Conservation (phyloP, 1,284 basidiomycete genomes). For the Flammula alnicola region DNA sequence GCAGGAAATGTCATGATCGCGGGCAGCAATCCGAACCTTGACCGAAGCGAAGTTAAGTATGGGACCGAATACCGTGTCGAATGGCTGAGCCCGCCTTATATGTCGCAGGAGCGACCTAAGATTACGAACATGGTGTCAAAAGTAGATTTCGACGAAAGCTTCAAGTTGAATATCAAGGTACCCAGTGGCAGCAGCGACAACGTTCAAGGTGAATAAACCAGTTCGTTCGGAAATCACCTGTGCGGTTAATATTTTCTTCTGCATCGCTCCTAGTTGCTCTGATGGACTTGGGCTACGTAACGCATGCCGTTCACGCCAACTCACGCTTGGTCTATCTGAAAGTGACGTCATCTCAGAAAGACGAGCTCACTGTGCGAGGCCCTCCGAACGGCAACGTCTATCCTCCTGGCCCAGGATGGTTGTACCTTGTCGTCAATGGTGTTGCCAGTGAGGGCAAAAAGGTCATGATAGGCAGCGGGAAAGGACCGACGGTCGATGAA, state of each 20-base stretch:
- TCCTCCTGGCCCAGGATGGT: slow-evolving; percentile 82
- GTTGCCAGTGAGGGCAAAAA: slow-evolving; percentile 70
- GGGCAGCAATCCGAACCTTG: slow-evolving; percentile 84
- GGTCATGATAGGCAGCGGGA: slow-evolving; percentile 74
- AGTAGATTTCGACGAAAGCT: slow-evolving; percentile 51
- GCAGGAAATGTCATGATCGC: slow-evolving; percentile 75
- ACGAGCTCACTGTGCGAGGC: slow-evolving; percentile 51
- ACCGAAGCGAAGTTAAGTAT: slow-evolving; percentile 69
- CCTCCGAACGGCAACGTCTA: slow-evolving; percentile 71
- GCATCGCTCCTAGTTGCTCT: slow-evolving; percentile 56
- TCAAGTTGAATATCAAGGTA: slow-evolving; percentile 43
- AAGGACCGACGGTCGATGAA: slow-evolving; percentile 59
- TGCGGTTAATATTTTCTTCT: slow-evolving; percentile 4
- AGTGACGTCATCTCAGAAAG: slow-evolving; percentile 34
- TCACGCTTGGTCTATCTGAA: slow-evolving; percentile 73
- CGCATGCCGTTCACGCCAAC: slow-evolving; percentile 81
- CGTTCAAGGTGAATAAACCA: slow-evolving; percentile 34
- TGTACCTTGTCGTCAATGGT: slow-evolving; percentile 72
- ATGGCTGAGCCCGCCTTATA: slow-evolving; percentile 76
- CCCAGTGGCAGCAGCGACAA: slow-evolving; percentile 19
- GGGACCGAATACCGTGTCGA: slow-evolving; percentile 84
- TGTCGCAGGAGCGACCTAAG: slow-evolving; percentile 58
- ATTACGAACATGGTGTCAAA: slow-evolving; percentile 44
- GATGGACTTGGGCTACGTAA: slow-evolving; percentile 81
- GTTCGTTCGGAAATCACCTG: too few species aligned